Conservation (phyloP, 2,329 filamentous ascomycete genomes). For the Ustulina deusta region DNA sequence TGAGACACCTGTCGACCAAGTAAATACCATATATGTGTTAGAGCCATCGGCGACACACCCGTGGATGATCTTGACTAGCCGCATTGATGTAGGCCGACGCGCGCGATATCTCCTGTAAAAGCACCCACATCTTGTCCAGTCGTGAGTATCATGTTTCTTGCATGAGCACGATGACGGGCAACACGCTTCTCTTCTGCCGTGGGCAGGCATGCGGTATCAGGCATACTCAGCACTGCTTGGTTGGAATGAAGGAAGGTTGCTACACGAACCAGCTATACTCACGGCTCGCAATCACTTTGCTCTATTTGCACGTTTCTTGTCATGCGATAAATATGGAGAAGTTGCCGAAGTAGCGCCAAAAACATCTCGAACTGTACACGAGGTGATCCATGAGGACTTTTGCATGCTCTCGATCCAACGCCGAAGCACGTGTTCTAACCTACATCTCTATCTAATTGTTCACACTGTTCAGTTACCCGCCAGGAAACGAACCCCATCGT, state of each 20-base stretch:
- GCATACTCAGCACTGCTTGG: constrained; percentile 2
- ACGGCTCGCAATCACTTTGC: constrained; percentile 8
- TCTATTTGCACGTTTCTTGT: constrained; percentile 2
- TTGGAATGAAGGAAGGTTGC: constrained; percentile 8
- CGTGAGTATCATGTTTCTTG: constrained; percentile 1
- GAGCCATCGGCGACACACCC: neutral
- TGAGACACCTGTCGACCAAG: neutral
- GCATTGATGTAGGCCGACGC: neutral
- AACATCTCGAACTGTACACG: neutral
- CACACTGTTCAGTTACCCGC: constrained; percentile 26
- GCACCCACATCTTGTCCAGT: neutral
- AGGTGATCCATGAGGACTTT: neutral
- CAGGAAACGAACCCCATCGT: constrained; percentile 23
- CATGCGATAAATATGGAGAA: constrained; percentile 13
- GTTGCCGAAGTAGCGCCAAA: constrained; percentile 28
- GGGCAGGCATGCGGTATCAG: constrained; percentile 6
- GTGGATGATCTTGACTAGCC: constrained; percentile 9
- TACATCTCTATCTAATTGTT: neutral
- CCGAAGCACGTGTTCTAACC: constrained; percentile 13
- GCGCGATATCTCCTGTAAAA: neutral
- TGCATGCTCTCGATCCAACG: constrained; percentile 5
- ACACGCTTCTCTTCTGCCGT: neutral
- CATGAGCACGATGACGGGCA: constrained; percentile 13
- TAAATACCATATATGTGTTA: neutral
- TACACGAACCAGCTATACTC: constrained; percentile 1